These are phyloP conservation scores for Leccinum subfulvum DNA, from an alignment of 1,284 basidiomycete genomes.

Conservation along the genomic window DNA sequence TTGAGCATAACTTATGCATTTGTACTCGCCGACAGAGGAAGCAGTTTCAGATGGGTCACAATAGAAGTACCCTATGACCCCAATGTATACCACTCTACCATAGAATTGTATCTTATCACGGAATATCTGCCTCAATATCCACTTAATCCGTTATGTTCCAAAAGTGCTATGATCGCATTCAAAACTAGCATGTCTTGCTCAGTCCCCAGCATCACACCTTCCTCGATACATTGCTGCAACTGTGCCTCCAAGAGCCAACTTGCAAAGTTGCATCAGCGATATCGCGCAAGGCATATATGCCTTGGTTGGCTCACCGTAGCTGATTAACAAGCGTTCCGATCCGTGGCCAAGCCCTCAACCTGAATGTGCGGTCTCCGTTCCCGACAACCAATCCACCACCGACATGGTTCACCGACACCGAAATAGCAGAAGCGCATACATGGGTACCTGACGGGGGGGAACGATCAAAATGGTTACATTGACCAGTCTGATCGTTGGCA, in stretches of 20 bases:
- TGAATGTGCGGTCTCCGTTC: conserved; percentile 49
- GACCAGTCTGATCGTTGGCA: background rate
- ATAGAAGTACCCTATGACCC: background rate
- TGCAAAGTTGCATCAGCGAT: conserved; percentile 1
- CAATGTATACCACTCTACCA: conserved; percentile 9
- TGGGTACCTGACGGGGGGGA: conserved; percentile 56
- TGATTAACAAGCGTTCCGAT: conserved; percentile 91
- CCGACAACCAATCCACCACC: conserved; percentile 74
- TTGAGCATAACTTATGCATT: conserved; percentile 17
- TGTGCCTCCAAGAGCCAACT: conserved; percentile 73
- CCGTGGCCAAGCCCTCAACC: conserved; percentile 79
- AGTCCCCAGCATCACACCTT: conserved; percentile 48
- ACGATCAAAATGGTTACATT: background rate
- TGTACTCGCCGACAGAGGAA: conserved; percentile 1
- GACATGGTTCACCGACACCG: conserved; percentile 76
- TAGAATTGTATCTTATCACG: conserved; percentile 17
- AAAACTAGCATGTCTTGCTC: conserved; percentile 58
- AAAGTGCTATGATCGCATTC: conserved; percentile 67
- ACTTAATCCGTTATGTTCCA: conserved; percentile 57
- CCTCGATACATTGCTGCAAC: conserved; percentile 57
- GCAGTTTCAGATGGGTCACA: conserved; percentile 1
- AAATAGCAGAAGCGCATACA: conserved; percentile 83
- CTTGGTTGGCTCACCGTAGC: conserved; percentile 52
- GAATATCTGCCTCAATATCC: background rate
- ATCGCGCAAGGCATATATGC: background rate